Base-by-base conservation (phyloP, 305 asterid species). In the Salvia sclarea region DNA sequence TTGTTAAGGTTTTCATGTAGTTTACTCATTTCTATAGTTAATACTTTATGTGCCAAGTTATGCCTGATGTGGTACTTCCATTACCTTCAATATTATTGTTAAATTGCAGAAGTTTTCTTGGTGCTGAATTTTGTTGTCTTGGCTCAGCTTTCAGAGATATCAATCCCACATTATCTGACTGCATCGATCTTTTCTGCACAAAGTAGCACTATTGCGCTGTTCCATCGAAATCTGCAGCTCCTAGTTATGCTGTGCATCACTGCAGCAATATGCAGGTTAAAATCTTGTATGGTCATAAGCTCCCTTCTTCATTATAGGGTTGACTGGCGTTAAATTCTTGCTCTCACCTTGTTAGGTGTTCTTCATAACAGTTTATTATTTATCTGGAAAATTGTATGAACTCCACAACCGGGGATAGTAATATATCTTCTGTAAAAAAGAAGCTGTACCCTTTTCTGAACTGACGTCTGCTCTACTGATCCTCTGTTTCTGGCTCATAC, bases 221-320 rank as follows among this genome's bases (percentile, higher is more conserved):
- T 94, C 81, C 90, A 87, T 68, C 81, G 77, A 67, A 94, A 91
- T 73, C 90, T 89, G 72, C 86, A 84, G 37, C 77, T 87, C 63
- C 75, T 94, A 87, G 76, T 86, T 75, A 7, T 82, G 66, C 78
- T 88, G 64, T 89, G 96, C 80, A 57, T 86, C 66, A 73, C 72
- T 74, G 85, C 99, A 38, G 97, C 86, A 83, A 84, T 94, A 72
- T 87, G 96, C 98, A 94, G 98, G 98, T 94, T 77, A 78, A 80
- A 47, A 86, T 79, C 87, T 81, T 82, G 90, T 81, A 86, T 72
- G 97, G 78, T 71, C 84, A 62, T 79, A 69, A 72, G 60, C 81
- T 80, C 84, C 86, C 87, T 82, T 78, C 85, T 79, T 76, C 70
- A 30, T 47, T 60, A 12, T 53, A 52, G 47, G 61, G 18, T 53